Percentiles rank a stretch among this genome's conserved stretches.
Evolutionary conservation across 208 protist species (phyloP).

Genomic region (Leptomonas seymouri): DNA sequence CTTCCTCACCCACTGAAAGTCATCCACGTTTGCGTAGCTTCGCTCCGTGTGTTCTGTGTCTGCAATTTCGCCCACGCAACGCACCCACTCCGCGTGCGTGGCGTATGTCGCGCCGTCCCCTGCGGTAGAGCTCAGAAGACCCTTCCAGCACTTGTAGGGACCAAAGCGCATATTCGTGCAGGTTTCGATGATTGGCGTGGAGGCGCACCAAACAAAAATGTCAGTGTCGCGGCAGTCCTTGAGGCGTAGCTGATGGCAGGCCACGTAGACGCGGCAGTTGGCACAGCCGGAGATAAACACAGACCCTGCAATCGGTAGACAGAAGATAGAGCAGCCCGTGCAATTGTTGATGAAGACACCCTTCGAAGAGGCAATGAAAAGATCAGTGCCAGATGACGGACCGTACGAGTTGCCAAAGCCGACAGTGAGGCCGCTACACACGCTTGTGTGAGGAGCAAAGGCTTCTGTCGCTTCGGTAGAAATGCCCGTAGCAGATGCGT

Average conservation of each 20-base stretch:
- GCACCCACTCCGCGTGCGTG: constrained; percentile 66
- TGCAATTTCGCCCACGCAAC: constrained; percentile 56
- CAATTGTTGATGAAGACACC: constrained; percentile 66
- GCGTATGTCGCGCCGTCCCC: constrained; percentile 29
- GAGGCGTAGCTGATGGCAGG: constrained; percentile 86
- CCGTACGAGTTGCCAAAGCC: constrained; percentile 50
- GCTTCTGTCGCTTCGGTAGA: not conserved
- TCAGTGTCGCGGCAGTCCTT: constrained; percentile 70
- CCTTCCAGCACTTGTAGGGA: constrained; percentile 77
- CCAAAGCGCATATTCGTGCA: constrained; percentile 75
- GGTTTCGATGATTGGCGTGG: constrained; percentile 84
- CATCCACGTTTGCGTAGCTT: constrained; percentile 70
- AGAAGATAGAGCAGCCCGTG: constrained; percentile 54
- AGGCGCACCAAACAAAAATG: constrained; percentile 84
- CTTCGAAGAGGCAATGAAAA: constrained; percentile 54
- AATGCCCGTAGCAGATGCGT: not conserved
- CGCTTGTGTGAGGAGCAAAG: not conserved
- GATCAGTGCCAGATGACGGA: constrained; percentile 16
- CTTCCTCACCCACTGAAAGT: constrained; percentile 91
- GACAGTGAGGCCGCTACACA: constrained; percentile 1
- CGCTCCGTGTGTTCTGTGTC: constrained; percentile 33
- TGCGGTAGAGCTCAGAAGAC: constrained; percentile 47
- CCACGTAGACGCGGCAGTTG: constrained; percentile 73
- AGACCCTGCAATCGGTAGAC: constrained; percentile 74
- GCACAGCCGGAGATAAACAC: constrained; percentile 76